Evolutionary conservation across 441 rosid species (phyloP).

Genomic region (Theobroma grandiflorum): DNA sequence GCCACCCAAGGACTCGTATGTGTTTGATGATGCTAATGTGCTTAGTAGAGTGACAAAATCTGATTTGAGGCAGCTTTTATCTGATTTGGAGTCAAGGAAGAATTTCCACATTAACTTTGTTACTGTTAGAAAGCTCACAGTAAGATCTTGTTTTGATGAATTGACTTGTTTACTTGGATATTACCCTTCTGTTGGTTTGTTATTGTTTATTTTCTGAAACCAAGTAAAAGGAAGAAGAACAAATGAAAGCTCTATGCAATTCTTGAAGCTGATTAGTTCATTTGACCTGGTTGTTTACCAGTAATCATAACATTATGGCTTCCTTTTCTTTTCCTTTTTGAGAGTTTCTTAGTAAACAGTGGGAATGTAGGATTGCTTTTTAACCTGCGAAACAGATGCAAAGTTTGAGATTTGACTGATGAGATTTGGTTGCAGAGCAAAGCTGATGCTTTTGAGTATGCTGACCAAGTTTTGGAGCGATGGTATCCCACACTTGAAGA

Average conservation of each 20-base stretch:
- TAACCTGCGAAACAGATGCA: background rate
- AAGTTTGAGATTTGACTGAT: background rate
- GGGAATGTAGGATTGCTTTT: background rate
- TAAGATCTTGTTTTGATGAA: slow-evolving; percentile 46
- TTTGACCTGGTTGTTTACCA: background rate
- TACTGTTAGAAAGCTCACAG: slow-evolving; percentile 94
- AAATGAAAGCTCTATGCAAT: background rate
- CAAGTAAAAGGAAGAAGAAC: background rate
- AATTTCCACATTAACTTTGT: slow-evolving; percentile 73
- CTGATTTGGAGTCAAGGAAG: slow-evolving; percentile 93
- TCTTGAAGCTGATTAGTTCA: background rate
- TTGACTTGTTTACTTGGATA: background rate
- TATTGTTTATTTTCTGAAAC: background rate
- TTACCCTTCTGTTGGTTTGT: background rate
- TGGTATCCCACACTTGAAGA: slow-evolving; percentile 94
- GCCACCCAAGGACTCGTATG: slow-evolving; percentile 82
- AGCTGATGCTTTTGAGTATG: slow-evolving; percentile 99
- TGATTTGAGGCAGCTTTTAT: slow-evolving; percentile 76
- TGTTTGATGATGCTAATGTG: slow-evolving; percentile 94
- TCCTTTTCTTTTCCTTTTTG: background rate
- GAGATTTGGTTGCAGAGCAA: slow-evolving; percentile 71
- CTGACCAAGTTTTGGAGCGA: slow-evolving; percentile 91
- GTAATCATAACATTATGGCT: background rate
- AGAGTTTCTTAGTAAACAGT: slow-evolving; percentile 4
- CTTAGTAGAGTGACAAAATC: slow-evolving; percentile 83